Base-by-base conservation (phyloP, 163 green algal genomes). In the Prototheca wickerhamii region DNA sequence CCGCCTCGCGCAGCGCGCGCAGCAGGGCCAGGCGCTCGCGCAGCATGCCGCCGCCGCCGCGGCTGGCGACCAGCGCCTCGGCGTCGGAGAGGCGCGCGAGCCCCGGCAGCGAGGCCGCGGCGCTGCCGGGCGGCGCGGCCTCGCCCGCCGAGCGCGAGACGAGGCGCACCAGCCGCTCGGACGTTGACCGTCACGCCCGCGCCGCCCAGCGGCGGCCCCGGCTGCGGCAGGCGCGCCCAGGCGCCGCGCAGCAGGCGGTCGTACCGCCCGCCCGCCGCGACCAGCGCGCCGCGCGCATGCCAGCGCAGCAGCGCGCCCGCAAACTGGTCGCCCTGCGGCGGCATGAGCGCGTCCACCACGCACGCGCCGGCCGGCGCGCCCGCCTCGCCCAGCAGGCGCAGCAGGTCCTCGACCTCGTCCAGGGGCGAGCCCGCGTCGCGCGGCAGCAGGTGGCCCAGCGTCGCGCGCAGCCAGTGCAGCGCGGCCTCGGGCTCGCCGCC, bases 161-260 rank as follows among this genome's bases (percentile, higher is more conserved):
- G 46, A 78, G 32, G 17, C 58, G 54, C 7, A 85, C 66, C 8
- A 92, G 68, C 4, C 84, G 75, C 54, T 91, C 84, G n/a, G 6
- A 84, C 72, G 65, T 90, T 92, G 12, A 96, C 37, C 3, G 78
- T 93, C n/a, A 76, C 68, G 17, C 89, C 89, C 15, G 87, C 85
- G 6, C 74, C 85, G 31, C 62, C 65, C 68, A 55, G 60, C 61
- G 49, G 69, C 40, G 56, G 55, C 53, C 56, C 68, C 46, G 35
- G 58, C 26, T 29, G 29, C 33, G 26, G 40, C 25, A 3, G 25
- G 28, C 44, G 71, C 10, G 78, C 67, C 81, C 81, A 87, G 10
- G 78, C 44, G 12, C 37, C 40, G 6, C 72, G 73, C 21, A 95
- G 60, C 59, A 95, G 76, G 0, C 44, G 65, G 62, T 95, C 87